Percentiles rank a stretch among this genome's conserved stretches.
Evolutionary conservation across 1,284 basidiomycete species (phyloP).

Genomic region (Grifola frondosa): DNA sequence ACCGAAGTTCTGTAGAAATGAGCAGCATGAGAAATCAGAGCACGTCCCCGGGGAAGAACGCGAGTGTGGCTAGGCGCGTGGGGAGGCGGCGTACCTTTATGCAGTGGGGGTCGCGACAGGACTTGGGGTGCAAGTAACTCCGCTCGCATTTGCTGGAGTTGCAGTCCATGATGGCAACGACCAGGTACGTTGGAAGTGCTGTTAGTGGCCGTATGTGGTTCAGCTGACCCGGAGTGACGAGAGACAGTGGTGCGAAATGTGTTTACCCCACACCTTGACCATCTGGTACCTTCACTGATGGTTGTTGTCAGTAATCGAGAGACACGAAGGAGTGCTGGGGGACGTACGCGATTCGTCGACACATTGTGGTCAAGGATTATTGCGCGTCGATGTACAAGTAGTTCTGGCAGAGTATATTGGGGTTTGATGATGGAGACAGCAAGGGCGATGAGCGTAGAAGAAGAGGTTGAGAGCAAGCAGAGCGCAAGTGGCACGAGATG

Average conservation of each 20-base stretch:
- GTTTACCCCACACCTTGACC: slow-evolving; percentile 63
- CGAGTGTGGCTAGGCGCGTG: neutral
- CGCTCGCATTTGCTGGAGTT: slow-evolving; percentile 57
- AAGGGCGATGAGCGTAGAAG: too few relatives aligned
- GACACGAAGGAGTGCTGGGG: neutral
- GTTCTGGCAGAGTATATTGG: slow-evolving; percentile 4
- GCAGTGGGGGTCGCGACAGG: slow-evolving; percentile 52
- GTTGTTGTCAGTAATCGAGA: slow-evolving; percentile 10
- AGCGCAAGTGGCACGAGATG: slow-evolving; percentile 7
- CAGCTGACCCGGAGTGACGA: slow-evolving; percentile 17
- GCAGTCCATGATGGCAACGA: slow-evolving; percentile 70
- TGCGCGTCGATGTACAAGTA: neutral
- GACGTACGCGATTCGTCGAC: slow-evolving; percentile 39
- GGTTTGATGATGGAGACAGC: slow-evolving; percentile 1
- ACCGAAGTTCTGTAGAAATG: slow-evolving; percentile 34
- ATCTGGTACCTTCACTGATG: slow-evolving; percentile 67
- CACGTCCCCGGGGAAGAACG: too few relatives aligned
- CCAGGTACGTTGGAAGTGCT: slow-evolving; percentile 76
- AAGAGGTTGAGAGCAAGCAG: too few relatives aligned
- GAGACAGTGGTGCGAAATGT: slow-evolving; percentile 10
- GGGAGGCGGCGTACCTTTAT: slow-evolving; percentile 41
- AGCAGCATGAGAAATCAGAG: neutral
- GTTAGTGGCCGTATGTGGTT: slow-evolving; percentile 14
- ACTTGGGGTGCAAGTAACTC: slow-evolving; percentile 57
- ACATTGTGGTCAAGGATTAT: slow-evolving; percentile 26